These are phyloP conservation scores for Sonneratia caseolaris DNA, from an alignment of 345 rosid species.

Conservation along the genomic window DNA sequence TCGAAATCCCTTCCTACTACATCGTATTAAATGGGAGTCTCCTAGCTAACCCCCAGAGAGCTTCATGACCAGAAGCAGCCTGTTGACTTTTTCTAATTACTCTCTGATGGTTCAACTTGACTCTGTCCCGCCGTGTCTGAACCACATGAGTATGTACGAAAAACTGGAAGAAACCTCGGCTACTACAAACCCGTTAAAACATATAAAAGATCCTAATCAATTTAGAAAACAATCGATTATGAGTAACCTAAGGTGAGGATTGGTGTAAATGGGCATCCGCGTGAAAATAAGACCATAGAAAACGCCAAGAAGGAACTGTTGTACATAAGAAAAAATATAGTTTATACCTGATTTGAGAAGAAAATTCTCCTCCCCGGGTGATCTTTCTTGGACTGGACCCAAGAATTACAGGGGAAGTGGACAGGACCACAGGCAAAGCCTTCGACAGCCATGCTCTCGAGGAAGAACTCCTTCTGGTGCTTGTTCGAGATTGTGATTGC, in stretches of 20 bases:
- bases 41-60: background rate
- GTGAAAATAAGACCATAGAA: background rate
- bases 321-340: background rate
- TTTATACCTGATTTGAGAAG: constrained; percentile 71
- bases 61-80: background rate
- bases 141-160: background rate
- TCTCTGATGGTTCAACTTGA: background rate
- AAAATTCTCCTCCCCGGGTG: constrained; percentile 61
- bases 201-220: background rate
- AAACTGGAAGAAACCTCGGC: background rate
- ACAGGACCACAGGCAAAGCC: constrained; percentile 78
- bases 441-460: constrained; percentile 79
- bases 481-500: constrained; percentile 83
- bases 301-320: background rate
- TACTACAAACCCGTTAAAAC: background rate
- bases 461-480: constrained; percentile 80
- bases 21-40: background rate
- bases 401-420: constrained; percentile 94
- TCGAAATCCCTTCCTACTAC: background rate
- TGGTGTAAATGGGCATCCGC: background rate
- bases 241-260: too few relatives aligned
- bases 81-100: background rate
- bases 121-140: background rate
- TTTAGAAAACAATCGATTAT: too few relatives aligned
- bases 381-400: constrained; percentile 75